These are phyloP conservation scores for Penicillium sp. DNA, from an alignment of 2,329 filamentous ascomycete genomes.

Conservation along the genomic window DNA sequence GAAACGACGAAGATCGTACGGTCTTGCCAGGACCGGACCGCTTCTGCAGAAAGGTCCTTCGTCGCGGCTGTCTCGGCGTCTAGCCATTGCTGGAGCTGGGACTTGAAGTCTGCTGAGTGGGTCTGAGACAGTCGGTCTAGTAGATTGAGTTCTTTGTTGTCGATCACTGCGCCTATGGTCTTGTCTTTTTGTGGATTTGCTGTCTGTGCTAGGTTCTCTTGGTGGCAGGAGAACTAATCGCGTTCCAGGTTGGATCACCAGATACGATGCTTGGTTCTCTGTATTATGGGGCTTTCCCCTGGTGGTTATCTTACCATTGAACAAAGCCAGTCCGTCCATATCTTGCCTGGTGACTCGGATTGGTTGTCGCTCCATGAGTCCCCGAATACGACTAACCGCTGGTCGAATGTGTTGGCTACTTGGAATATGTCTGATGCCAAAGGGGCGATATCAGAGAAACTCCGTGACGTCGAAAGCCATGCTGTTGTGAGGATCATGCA, in stretches of 20 bases:
- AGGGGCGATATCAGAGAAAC: slow-evolving; percentile 18
- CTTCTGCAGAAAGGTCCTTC: slow-evolving; percentile 20
- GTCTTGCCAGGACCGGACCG: slow-evolving; percentile 25
- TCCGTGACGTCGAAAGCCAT: slow-evolving; percentile 28
- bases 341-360: slow-evolving; percentile 25
- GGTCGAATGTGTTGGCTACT: slow-evolving; percentile 22
- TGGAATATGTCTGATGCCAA: slow-evolving; percentile 18
- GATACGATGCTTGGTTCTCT: not conserved
- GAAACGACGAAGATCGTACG: slow-evolving; percentile 37
- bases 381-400: slow-evolving; percentile 38
- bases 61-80: slow-evolving; percentile 29
- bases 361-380: slow-evolving; percentile 41
- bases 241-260: not conserved
- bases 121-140: slow-evolving; percentile 25
- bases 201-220: slow-evolving; percentile 35
- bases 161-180: slow-evolving; percentile 32
- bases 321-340: slow-evolving; percentile 40
- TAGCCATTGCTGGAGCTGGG: slow-evolving; percentile 37
- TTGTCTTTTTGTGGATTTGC: slow-evolving; percentile 25
- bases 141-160: slow-evolving; percentile 32
- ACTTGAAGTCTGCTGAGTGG: slow-evolving; percentile 36
- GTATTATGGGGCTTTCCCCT: not conserved
- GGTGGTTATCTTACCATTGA: slow-evolving; percentile 28
- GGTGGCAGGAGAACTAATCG: slow-evolving; percentile 32
- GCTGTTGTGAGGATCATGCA: slow-evolving; percentile 31